Evolutionary conservation across 768 basidiomycete genomes (phyloP), one percentile per base, ranked within the genome.

Genomic region (Tricholoma flavovirens): DNA sequence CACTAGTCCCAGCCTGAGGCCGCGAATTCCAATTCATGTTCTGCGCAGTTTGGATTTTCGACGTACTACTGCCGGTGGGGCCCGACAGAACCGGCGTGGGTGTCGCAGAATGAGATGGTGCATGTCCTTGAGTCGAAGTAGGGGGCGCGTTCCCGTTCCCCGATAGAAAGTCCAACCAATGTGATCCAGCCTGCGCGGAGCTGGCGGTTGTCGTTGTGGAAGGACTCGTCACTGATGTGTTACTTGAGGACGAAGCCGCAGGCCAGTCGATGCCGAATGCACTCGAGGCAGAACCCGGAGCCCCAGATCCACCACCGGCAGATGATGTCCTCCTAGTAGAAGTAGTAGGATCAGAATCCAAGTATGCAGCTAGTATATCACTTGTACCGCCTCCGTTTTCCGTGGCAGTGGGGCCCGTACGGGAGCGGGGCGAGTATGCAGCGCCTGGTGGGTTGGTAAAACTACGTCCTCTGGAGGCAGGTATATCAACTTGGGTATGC

Each of bases 131-230:
- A 48, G 24, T 29, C 22, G 32, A 21, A 5, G 51, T 1, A 8
- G 14, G 22, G n/a, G 35, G 24, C 12, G 22, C n/a, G 15, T 53
- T 53, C 36, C 51, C 51, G 24, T 26, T 42, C 15, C 38, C 51
- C 8, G 51, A 53, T 42, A 53, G 9, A 24, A 42, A 53, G 17
- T 53, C 51, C 10, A 53, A 30, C 51, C 51, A 53, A 29, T 53
- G 36, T 17, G 51, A 24, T 40, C 36, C 42, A 38, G 24, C 38
- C 7, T 24, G 26, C 1, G n/a, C 51, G 19, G 36, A 24, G 42
- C 15, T 53, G 22, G 36, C 11, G 24, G 24, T 53, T n/a, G 36
- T 42, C 24, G 51, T 12, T 17, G 46, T 17, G 8, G 46, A 29
- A 17, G 46, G 26, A 30, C 26, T 49, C 19, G 26, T 30, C 29